Conservation (phyloP, 305 asterid genomes). For the Salvia sclarea region DNA sequence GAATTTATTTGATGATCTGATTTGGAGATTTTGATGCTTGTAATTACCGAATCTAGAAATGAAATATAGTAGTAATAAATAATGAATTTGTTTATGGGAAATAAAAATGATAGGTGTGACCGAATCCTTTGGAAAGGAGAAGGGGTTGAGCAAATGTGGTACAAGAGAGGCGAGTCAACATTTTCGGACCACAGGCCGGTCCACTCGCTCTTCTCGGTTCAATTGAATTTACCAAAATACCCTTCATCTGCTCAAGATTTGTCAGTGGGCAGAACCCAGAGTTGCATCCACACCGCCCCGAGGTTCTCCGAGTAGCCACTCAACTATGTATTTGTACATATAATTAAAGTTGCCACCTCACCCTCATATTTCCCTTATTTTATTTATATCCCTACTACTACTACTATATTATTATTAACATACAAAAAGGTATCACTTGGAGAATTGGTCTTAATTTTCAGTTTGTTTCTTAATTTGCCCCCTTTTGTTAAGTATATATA, state of each 20-base stretch:
- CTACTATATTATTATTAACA: background rate
- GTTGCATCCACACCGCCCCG: slow-evolving; percentile 43
- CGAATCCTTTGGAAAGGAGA: slow-evolving; percentile 89
- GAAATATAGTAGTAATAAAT: no score
- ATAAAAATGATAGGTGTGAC: slow-evolving; percentile 66
- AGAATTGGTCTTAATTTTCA: no score
- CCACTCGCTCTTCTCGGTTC: slow-evolving; percentile 60
- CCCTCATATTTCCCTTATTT: no score
- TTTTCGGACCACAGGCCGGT: slow-evolving; percentile 96
- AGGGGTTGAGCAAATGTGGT: slow-evolving; percentile 73
- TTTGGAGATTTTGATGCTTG: no score
- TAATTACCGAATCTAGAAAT: no score
- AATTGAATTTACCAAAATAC: slow-evolving; percentile 37
- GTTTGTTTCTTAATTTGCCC: no score
- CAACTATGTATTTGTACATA: slow-evolving; percentile 23
- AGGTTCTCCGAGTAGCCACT: slow-evolving; percentile 29
- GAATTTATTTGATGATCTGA: no score
- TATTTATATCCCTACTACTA: no score
- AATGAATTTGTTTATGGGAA: background rate
- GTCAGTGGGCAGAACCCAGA: slow-evolving; percentile 34
- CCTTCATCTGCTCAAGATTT: slow-evolving; percentile 21
- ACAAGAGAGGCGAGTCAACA: slow-evolving; percentile 71
- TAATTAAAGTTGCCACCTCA: no score
- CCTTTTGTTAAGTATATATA: background rate
- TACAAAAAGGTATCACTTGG: background rate